Percentiles rank a stretch among this genome's conserved stretches.
These are phyloP conservation scores for Polygonum maritimum DNA, from an alignment of 148 eudicot genomes.

Conservation along the genomic window DNA sequence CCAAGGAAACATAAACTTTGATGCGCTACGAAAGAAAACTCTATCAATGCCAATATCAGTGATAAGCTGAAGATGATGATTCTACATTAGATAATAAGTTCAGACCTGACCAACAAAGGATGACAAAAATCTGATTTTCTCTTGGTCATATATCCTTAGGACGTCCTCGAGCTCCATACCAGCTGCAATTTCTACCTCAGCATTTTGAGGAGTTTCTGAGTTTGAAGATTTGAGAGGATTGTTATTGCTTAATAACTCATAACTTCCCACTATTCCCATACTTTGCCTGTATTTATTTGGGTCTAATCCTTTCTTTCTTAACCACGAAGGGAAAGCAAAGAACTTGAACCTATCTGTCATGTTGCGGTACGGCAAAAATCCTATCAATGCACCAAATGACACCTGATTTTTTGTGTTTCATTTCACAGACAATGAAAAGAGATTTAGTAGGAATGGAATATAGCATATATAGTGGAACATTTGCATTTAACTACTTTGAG, in stretches of 20 bases:
- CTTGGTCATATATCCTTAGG: slow-evolving; percentile 66
- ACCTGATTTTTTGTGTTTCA: slow-evolving; percentile 36
- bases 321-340: slow-evolving; percentile 91
- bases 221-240: slow-evolving; percentile 23
- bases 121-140: slow-evolving; percentile 72
- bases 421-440: background rate
- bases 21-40: slow-evolving; percentile 41
- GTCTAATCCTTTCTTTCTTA: slow-evolving; percentile 76
- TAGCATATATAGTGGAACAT: background rate
- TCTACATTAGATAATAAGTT: slow-evolving; percentile 4
- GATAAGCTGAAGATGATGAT: background rate
- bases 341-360: slow-evolving; percentile 78
- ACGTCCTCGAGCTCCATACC: slow-evolving; percentile 84
- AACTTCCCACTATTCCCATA: slow-evolving; percentile 54
- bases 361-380: slow-evolving; percentile 91
- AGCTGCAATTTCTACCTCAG: slow-evolving; percentile 35
- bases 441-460: background rate
- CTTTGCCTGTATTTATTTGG: slow-evolving; percentile 69
- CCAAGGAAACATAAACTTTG: slow-evolving; percentile 56
- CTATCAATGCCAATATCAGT: slow-evolving; percentile 3
- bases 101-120: slow-evolving; percentile 94
- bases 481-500: background rate
- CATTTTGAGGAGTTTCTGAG: slow-evolving; percentile 21
- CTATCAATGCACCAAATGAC: slow-evolving; percentile 78
- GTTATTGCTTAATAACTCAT: slow-evolving; percentile 23